Evolutionary conservation across 805 yeast species (phyloP).

Genomic region (Candida morakotiae): DNA sequence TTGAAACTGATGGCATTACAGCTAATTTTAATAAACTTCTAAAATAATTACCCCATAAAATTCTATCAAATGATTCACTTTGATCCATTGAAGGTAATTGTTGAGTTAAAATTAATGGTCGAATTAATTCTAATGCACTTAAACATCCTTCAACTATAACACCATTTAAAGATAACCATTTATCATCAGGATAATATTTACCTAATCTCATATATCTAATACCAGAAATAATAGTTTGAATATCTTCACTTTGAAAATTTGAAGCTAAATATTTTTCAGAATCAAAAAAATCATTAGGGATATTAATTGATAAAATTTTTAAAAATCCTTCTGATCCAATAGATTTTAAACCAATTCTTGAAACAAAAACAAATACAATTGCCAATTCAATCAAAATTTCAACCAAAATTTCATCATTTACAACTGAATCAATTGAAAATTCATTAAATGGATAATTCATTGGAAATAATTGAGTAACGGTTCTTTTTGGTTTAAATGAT

Average conservation of each 20-base stretch:
- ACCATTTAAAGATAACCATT: conserved; percentile 71
- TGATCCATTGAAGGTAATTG: conserved; percentile 51
- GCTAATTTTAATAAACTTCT: conserved; percentile 54
- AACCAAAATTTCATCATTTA: conserved; percentile 62
- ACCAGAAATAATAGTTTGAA: conserved; percentile 42
- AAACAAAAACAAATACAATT: conserved; percentile 52
- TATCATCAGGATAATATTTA: conserved; percentile 59
- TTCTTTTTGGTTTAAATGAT: conserved; percentile 54
- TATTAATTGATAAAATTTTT: conserved; percentile 30
- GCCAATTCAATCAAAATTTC: conserved; percentile 71
- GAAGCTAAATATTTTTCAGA: conserved; percentile 27
- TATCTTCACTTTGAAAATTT: conserved; percentile 41
- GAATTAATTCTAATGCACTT: conserved; percentile 49
- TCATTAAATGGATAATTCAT: conserved; percentile 59
- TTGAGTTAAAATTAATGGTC: conserved; percentile 44
- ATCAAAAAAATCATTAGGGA: conserved; percentile 35
- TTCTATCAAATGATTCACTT: conserved; percentile 52
- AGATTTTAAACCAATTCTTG: conserved; percentile 44
- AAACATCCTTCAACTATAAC: conserved; percentile 54
- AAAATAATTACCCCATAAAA: conserved; percentile 66
- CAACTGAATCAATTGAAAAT: conserved; percentile 67
- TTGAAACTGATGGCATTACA: conserved; percentile 62
- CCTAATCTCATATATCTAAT: conserved; percentile 50
- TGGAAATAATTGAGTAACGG: conserved; percentile 70
- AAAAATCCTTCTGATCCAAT: conserved; percentile 41